Evolutionary conservation across 352 stramenopile species (phyloP).

Genomic region (Phytopythium helicoides): DNA sequence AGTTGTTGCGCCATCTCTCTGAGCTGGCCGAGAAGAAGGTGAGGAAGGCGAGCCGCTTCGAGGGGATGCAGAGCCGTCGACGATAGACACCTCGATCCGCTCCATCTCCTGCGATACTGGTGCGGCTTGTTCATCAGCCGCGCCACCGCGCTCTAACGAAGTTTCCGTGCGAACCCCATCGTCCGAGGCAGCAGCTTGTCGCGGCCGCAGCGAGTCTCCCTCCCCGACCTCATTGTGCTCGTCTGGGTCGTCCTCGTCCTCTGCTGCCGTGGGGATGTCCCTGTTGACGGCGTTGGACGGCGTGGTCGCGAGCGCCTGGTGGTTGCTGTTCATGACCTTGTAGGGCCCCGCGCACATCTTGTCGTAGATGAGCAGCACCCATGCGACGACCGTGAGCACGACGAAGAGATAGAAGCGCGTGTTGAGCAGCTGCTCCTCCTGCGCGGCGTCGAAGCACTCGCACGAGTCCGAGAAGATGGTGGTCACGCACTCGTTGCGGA

Average conservation of each 20-base stretch:
- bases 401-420: conserved; percentile 74
- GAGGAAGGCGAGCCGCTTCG: no score
- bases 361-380: conserved; percentile 62
- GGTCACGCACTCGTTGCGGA: conserved; percentile 74
- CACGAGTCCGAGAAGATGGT: conserved; percentile 71
- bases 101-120: conserved; percentile 3
- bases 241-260: conserved; percentile 20
- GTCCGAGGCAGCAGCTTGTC: background rate
- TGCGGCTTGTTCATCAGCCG: no score
- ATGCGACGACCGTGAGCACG: conserved; percentile 54
- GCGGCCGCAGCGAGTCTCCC: background rate
- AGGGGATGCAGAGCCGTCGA: no score
- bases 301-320: conserved; percentile 55
- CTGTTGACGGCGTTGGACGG: conserved; percentile 27
- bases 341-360: conserved; percentile 73
- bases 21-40: no score
- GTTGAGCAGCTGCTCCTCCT: conserved; percentile 60
- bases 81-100: background rate
- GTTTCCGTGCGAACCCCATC: no score
- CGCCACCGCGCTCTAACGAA: no score
- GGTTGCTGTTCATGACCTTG: conserved; percentile 81
- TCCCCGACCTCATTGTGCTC: conserved; percentile 2
- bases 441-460: conserved; percentile 60
- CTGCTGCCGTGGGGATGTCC: conserved; percentile 27
- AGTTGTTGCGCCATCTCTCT: no score